Evolutionary conservation across 2,329 filamentous ascomycete species (phyloP).

Genomic region (Didymella segeticola): DNA sequence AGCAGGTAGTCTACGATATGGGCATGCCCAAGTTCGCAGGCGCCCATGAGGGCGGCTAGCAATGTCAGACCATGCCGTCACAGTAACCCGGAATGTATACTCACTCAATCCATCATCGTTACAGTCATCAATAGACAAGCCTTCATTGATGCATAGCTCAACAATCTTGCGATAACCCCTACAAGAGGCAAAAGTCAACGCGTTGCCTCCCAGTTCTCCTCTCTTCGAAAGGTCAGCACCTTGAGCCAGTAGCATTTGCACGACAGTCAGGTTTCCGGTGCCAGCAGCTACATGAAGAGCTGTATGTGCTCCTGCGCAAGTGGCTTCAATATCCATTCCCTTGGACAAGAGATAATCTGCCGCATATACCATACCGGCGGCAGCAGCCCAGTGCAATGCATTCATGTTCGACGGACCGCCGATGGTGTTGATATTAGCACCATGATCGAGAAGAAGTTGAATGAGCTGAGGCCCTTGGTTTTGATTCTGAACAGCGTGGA

Average conservation of each 20-base stretch:
- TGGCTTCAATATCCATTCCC: slow-evolving; percentile 24
- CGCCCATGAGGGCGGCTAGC: slow-evolving; percentile 23
- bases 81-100: background rate
- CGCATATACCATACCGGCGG: slow-evolving; percentile 19
- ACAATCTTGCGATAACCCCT: slow-evolving; percentile 22
- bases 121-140: background rate
- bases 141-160: slow-evolving; percentile 22
- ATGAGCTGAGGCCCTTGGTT: background rate
- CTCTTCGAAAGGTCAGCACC: slow-evolving; percentile 26
- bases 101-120: background rate
- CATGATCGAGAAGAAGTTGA: background rate
- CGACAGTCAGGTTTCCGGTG: slow-evolving; percentile 19
- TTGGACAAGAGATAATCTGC: slow-evolving; percentile 24
- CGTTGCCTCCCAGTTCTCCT: slow-evolving; percentile 21
- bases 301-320: slow-evolving; percentile 24
- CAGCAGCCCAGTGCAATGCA: slow-evolving; percentile 30
- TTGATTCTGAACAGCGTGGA: background rate
- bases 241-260: slow-evolving; percentile 24
- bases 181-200: slow-evolving; percentile 25
- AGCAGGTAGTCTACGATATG: slow-evolving; percentile 26
- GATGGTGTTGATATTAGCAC: slow-evolving; percentile 5
- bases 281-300: slow-evolving; percentile 30
- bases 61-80: background rate
- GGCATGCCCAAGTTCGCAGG: slow-evolving; percentile 21
- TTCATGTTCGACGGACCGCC: slow-evolving; percentile 19